These are phyloP conservation scores for Diplodia mutila DNA, from an alignment of 2,329 filamentous ascomycete genomes.

Conservation along the genomic window DNA sequence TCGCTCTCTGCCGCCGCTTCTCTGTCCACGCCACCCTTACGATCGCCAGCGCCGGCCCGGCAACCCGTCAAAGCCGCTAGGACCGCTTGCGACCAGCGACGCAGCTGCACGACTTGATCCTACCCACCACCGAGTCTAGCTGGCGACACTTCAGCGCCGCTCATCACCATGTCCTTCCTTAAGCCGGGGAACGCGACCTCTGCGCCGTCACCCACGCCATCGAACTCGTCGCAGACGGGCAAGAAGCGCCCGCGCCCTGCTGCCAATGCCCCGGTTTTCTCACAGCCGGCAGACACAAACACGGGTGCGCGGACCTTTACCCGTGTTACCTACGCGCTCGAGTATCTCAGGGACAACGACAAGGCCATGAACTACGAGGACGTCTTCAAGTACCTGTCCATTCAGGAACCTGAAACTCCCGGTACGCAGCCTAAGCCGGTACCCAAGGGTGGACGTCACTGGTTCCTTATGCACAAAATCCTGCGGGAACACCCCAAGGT, in stretches of 20 bases:
- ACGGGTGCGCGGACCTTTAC: slow-evolving; percentile 84
- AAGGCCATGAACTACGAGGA: slow-evolving; percentile 65
- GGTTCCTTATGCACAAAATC: slow-evolving; percentile 62
- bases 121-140: not conserved
- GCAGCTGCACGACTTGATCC: not conserved
- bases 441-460: slow-evolving; percentile 15
- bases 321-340: slow-evolving; percentile 83
- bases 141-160: not conserved
- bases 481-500: slow-evolving; percentile 69
- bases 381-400: slow-evolving; percentile 78
- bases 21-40: not conserved
- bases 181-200: slow-evolving; percentile 43
- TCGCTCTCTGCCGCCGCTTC: not conserved
- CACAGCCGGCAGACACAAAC: slow-evolving; percentile 75
- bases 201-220: slow-evolving; percentile 64
- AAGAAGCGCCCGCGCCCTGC: slow-evolving; percentile 64
- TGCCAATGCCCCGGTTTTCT: slow-evolving; percentile 63
- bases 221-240: slow-evolving; percentile 41
- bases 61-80: not conserved
- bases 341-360: slow-evolving; percentile 64
- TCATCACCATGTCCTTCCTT: slow-evolving; percentile 41
- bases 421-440: slow-evolving; percentile 53
- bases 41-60: not conserved
- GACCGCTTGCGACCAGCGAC: not conserved
- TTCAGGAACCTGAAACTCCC: slow-evolving; percentile 63